Base-by-base conservation (phyloP, 768 basidiomycete species). In the Tricholoma matsutake region DNA sequence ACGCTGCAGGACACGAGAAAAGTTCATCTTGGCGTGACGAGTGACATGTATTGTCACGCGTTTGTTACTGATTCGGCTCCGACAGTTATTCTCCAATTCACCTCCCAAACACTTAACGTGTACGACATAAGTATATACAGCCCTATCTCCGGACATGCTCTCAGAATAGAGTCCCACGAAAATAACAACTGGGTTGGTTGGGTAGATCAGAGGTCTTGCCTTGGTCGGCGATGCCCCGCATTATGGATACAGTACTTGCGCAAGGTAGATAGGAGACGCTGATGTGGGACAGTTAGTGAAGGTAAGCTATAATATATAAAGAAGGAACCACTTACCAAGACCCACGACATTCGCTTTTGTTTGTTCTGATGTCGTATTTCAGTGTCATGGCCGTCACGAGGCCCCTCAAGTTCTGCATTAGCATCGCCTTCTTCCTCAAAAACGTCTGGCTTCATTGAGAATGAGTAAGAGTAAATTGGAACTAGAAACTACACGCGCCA, bases 1-100 rank as follows among this genome's bases (percentile, higher is more conserved):
- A 18, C 67, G 67, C 56, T 68, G 66, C 18, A 73, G 61, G 47
- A 68, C 51, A 55, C 67, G 65, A 55, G 70, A 63, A 54, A 71
- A 62, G 58, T 69, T 63, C 68, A 75, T 75, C n/a, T 54, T 29
- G 65, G 65, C 60, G 68, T 66, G 62, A 66, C 59, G n/a, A n/a
- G n/a, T n/a, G n/a, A n/a, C n/a, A 34, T 16, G 0, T 29, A 20
- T 1, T 54, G 61, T 64, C 61, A 65, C 64, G 62, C 61, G 47
- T 43, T 37, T 52, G 14, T 52, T 20, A 54, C 51, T 8, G 35
- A 11, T 14, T 32, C 31, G 31, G 32, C 10, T 32, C 32, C 32
- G 32, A 10, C n/a, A n/a, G n/a, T n/a, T n/a, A n/a, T n/a, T n/a
- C n/a, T n/a, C n/a, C n/a, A n/a, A n/a, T n/a, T n/a, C n/a, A n/a